Conservation (phyloP, 139 green algal species). For the Haematococcus sp. region DNA sequence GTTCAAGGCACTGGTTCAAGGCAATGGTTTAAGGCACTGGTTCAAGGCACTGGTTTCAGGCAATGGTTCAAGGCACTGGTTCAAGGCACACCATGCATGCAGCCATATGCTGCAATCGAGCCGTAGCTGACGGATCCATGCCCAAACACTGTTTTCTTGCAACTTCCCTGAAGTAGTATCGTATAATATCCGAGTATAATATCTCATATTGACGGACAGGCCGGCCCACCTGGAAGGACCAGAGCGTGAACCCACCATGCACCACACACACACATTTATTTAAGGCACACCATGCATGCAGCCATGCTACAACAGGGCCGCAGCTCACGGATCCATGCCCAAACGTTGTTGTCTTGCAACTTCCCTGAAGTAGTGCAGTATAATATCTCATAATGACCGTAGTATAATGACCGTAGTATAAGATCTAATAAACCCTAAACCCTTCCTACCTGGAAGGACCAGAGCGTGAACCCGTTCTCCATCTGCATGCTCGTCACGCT, state of each 20-base stretch:
- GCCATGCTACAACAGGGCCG: not conserved
- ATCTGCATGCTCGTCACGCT: conserved; percentile 86
- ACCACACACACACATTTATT: not conserved
- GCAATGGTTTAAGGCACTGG: too few relatives aligned
- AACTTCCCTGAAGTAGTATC: too few relatives aligned
- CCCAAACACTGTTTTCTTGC: too few relatives aligned
- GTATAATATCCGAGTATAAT: not conserved
- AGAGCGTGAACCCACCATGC: conserved; percentile 93
- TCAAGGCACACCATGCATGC: not conserved
- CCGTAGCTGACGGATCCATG: not conserved
- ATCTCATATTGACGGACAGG: too few relatives aligned
- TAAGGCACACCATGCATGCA: not conserved
- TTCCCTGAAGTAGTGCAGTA: too few relatives aligned
- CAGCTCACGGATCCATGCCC: not conserved
- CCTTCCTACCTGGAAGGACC: conserved; percentile 80
- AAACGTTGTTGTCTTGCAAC: too few relatives aligned
- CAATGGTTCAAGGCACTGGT: too few relatives aligned
- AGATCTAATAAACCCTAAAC: too few relatives aligned
- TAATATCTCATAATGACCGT: not conserved
- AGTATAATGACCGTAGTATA: not conserved
- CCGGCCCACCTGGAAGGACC: conserved; percentile 80
- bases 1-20: too few relatives aligned
- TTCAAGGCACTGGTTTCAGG: too few relatives aligned
- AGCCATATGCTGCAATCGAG: not conserved
- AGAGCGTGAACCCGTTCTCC: conserved; percentile 97